Conservation (phyloP, 768 basidiomycete genomes). For the Leccinum fibrillosum region DNA sequence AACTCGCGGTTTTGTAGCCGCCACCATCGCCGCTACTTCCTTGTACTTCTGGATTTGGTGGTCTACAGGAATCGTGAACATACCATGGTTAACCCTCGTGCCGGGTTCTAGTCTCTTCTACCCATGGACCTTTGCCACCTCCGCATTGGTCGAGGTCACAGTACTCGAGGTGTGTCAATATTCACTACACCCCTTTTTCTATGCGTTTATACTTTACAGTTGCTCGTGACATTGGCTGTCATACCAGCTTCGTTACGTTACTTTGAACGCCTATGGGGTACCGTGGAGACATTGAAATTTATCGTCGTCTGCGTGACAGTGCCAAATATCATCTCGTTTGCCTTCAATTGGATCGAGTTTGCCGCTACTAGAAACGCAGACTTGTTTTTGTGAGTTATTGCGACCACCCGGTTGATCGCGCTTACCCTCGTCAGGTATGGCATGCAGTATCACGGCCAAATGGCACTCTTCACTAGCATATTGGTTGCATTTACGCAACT, state of each 20-base stretch:
- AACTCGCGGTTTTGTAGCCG: constrained; percentile 67
- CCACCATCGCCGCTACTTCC: constrained; percentile 55
- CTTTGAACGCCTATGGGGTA: constrained; percentile 93
- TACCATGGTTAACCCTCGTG: constrained; percentile 72
- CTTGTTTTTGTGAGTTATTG: constrained; percentile 66
- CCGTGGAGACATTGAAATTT: constrained; percentile 82
- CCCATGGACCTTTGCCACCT: constrained; percentile 94
- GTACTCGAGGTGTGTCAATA: constrained; percentile 69
- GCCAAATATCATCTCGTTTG: constrained; percentile 87
- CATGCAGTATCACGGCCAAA: constrained; percentile 89
- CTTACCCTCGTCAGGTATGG: constrained; percentile 58
- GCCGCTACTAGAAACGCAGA: constrained; percentile 66
- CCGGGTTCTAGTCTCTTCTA: constrained; percentile 80
- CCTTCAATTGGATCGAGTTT: constrained; percentile 86
- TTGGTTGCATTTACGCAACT: constrained; percentile 97
- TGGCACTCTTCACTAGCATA: constrained; percentile 83
- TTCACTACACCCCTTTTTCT: neutral
- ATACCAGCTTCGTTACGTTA: constrained; percentile 85
- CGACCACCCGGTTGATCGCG: constrained; percentile 4
- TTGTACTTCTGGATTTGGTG: constrained; percentile 66
- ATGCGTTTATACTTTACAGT: constrained; percentile 42
- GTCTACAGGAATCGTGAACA: constrained; percentile 41
- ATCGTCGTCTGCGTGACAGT: constrained; percentile 71
- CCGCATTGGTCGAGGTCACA: constrained; percentile 81
- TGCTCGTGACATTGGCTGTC: constrained; percentile 69